phyloP scores from a whole-genome alignment of 2,329 filamentous ascomycete genomes.

The Penicillium sp. region DNA sequence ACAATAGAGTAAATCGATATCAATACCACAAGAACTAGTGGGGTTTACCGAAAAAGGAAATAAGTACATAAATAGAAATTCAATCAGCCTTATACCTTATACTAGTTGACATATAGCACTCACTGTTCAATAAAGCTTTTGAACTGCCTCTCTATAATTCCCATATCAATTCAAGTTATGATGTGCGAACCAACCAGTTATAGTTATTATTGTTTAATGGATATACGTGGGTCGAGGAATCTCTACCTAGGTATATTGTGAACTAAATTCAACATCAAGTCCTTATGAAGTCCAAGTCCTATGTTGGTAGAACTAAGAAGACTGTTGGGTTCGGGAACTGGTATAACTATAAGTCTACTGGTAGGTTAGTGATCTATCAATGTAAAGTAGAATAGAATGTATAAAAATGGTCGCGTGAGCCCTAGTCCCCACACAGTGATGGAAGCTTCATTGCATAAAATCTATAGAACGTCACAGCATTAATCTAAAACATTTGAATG shows the following conservation, averaged over 20 bases:
- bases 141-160: neutral
- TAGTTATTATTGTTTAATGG: neutral
- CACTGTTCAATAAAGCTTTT: neutral
- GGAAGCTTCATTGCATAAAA: too few species aligned
- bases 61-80: neutral
- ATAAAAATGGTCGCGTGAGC: too few species aligned
- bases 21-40: neutral
- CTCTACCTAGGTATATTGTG: too few species aligned
- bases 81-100: neutral
- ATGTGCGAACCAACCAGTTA: neutral
- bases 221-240: neutral
- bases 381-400: too few species aligned
- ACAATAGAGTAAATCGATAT: neutral
- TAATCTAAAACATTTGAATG: neutral
- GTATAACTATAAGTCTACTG: neutral
- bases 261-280: neutral
- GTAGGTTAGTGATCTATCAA: neutral
- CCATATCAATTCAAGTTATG: neutral
- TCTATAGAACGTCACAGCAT: neutral
- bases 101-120: neutral
- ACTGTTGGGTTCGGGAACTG: neutral
- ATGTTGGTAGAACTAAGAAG: neutral
- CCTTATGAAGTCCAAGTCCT: neutral
- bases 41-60: neutral
- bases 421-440: too few species aligned